A percentile compares a stretch with the other conserved stretches of the same genome.
phyloP scores from a whole-genome alignment of 2,329 filamentous ascomycete genomes.

The Ceratocystis alfenasii region DNA sequence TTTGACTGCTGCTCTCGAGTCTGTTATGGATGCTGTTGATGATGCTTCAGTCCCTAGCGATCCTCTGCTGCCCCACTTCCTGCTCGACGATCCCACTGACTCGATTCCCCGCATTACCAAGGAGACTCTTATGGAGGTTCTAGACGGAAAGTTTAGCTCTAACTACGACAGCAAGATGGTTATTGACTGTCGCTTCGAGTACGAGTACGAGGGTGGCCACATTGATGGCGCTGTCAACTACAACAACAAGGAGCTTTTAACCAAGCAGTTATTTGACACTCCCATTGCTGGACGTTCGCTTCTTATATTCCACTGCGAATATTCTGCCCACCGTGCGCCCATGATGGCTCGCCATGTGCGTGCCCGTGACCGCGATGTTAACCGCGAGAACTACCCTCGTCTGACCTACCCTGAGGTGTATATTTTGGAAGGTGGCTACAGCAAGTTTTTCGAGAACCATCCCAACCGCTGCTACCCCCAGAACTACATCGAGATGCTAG shows the following conservation, averaged over 20 bases:
- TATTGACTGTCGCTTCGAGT: constrained; percentile 96
- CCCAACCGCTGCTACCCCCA: constrained; percentile 77
- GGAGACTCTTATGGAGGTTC: constrained; percentile 69
- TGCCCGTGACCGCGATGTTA: constrained; percentile 72
- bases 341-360: constrained; percentile 93
- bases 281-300: constrained; percentile 60
- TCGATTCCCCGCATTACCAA: constrained; percentile 77
- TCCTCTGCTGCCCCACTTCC: constrained; percentile 71
- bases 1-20: constrained; percentile 42
- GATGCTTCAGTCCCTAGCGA: constrained; percentile 46
- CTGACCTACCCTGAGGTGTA: constrained; percentile 96
- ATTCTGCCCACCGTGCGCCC: constrained; percentile 89
- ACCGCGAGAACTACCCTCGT: constrained; percentile 73
- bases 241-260: constrained; percentile 86
- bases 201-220: constrained; percentile 94
- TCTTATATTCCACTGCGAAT: constrained; percentile 93
- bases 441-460: constrained; percentile 74
- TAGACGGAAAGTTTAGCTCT: constrained; percentile 71
- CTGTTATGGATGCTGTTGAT: constrained; percentile 68
- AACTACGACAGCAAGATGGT: constrained; percentile 71
- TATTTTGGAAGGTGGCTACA: constrained; percentile 93
- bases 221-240: constrained; percentile 90
- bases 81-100: constrained; percentile 67
- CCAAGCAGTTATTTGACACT: constrained; percentile 62
- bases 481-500: constrained; percentile 93